phyloP scores from a whole-genome alignment of 495 filamentous ascomycete genomes.

The Tetracladium marchalianum region DNA sequence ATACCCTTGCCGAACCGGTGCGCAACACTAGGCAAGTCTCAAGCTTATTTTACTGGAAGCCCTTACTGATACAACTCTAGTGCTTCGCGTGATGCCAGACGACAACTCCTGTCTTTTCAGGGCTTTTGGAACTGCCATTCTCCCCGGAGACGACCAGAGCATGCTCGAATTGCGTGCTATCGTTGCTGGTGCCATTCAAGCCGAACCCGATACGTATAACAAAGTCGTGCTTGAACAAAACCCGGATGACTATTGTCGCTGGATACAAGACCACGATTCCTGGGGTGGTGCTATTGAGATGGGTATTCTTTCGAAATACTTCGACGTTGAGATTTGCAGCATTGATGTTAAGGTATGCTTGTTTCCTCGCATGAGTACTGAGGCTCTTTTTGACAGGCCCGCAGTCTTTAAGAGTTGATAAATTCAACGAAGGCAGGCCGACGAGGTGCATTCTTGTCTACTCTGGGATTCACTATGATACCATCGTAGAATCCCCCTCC shows the following conservation, averaged over 20 bases:
- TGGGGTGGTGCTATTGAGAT: conserved; percentile 96
- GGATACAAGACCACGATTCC: conserved; percentile 68
- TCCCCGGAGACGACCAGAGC: conserved; percentile 54
- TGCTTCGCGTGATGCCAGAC: conserved; percentile 92
- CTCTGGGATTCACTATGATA: conserved; percentile 92
- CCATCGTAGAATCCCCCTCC: conserved; percentile 65
- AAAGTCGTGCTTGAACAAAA: conserved; percentile 67
- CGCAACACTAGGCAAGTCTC: conserved; percentile 39
- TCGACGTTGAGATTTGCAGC: conserved; percentile 77
- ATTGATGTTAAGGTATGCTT: conserved; percentile 50
- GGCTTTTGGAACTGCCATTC: conserved; percentile 70
- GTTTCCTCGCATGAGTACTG: neutral
- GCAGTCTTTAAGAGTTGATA: conserved; percentile 39
- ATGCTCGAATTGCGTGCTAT: conserved; percentile 72
- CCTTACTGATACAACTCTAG: conserved; percentile 21
- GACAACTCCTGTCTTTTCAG: conserved; percentile 95
- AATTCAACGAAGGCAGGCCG: conserved; percentile 68
- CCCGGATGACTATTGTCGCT: conserved; percentile 70
- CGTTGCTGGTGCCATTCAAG: conserved; percentile 70
- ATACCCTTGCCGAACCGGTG: conserved; percentile 50
- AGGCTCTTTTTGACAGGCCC: neutral
- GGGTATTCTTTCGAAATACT: conserved; percentile 72
- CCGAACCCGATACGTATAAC: conserved; percentile 58
- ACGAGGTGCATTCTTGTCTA: conserved; percentile 79
- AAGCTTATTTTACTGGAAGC: neutral